Evolutionary conservation across 768 basidiomycete genomes (phyloP).

Genomic region (Cyclocybe aegerita): DNA sequence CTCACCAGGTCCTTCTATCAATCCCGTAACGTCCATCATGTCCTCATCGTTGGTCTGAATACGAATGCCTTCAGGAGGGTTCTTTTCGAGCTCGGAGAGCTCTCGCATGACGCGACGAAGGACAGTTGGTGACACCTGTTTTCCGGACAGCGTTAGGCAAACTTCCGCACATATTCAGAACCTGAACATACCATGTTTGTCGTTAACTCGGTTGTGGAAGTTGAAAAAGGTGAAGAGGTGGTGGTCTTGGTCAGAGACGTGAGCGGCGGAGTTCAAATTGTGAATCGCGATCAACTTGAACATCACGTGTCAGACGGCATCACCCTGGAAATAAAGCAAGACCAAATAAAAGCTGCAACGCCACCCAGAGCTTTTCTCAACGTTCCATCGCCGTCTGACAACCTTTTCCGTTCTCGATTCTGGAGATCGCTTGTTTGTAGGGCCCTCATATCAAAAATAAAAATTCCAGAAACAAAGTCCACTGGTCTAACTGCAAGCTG

Average conservation of each 20-base stretch:
- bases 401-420: too few relatives aligned
- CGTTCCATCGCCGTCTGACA: too few relatives aligned
- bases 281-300: slow-evolving; percentile 16
- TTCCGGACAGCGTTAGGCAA: too few relatives aligned
- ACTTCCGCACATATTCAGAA: not conserved
- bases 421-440: too few relatives aligned
- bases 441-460: too few relatives aligned
- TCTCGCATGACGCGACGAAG: slow-evolving; percentile 90
- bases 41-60: slow-evolving; percentile 85
- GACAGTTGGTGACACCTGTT: slow-evolving; percentile 44
- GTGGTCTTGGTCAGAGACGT: slow-evolving; percentile 16
- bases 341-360: not conserved
- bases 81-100: slow-evolving; percentile 74
- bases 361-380: not conserved
- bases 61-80: slow-evolving; percentile 91
- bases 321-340: not conserved
- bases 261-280: slow-evolving; percentile 15
- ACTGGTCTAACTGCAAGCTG: too few relatives aligned
- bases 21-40: slow-evolving; percentile 82
- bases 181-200: not conserved
- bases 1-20: slow-evolving; percentile 90
- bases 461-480: too few relatives aligned
- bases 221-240: not conserved
- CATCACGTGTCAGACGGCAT: slow-evolving; percentile 10
- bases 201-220: not conserved